Percentiles rank a stretch among this genome's conserved stretches.
Conservation (phyloP, 1,139 yeast genomes). For the Suhomyces chickasaworum region DNA sequence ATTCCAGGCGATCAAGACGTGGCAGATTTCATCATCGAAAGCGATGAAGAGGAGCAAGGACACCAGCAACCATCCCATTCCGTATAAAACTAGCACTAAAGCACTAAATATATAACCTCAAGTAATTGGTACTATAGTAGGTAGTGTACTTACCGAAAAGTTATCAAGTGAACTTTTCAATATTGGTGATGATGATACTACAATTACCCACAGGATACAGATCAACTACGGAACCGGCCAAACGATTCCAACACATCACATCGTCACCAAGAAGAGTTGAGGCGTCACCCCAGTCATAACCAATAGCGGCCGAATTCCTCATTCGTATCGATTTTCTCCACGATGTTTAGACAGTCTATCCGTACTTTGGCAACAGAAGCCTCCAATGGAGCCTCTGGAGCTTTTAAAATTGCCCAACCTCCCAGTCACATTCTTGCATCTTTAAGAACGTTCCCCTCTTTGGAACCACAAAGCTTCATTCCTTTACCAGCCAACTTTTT, state of each 20-base stretch:
- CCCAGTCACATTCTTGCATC: conserved; percentile 82
- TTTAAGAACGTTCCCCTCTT: conserved; percentile 80
- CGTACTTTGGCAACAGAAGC: conserved; percentile 40
- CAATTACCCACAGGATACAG: not conserved
- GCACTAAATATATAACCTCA: not conserved
- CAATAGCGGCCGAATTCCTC: not conserved
- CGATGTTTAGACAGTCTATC: conserved; percentile 30
- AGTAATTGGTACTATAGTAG: not conserved
- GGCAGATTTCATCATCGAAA: conserved; percentile 43
- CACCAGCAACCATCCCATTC: conserved; percentile 9
- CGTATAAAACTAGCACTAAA: too few relatives aligned
- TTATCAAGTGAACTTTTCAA: not conserved
- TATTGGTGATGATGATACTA: not conserved
- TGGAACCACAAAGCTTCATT: conserved; percentile 76
- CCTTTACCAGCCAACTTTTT: conserved; percentile 74
- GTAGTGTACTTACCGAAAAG: not conserved
- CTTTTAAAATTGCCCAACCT: conserved; percentile 45
- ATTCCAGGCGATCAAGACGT: conserved; percentile 23
- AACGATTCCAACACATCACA: not conserved
- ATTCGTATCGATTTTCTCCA: not conserved
- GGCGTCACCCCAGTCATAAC: not conserved
- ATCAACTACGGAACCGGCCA: not conserved
- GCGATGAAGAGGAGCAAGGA: conserved; percentile 50
- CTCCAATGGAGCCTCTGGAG: conserved; percentile 16
- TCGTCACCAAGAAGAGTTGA: not conserved